A percentile compares a stretch with the other conserved stretches of the same genome.
Evolutionary conservation across 2,329 filamentous ascomycete genomes (phyloP).

Genomic region (Shiraia sp.): DNA sequence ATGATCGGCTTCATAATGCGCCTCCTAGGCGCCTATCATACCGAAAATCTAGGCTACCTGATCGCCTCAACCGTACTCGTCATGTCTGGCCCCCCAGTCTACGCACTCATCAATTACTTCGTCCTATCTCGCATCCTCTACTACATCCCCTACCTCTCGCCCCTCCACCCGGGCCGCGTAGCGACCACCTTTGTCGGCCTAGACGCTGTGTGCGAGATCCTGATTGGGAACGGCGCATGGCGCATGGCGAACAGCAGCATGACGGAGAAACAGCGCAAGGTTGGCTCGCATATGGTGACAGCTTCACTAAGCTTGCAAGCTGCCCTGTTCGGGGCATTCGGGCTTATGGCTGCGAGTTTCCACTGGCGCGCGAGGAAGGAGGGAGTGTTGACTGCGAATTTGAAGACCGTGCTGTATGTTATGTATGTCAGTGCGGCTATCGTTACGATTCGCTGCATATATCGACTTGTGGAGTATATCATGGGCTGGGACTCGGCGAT

Average conservation of each 20-base stretch:
- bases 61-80: conserved; percentile 49
- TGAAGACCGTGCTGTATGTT: conserved; percentile 50
- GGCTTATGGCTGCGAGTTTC: conserved; percentile 52
- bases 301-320: conserved; percentile 56
- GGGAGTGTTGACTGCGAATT: conserved; percentile 48
- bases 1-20: conserved; percentile 60
- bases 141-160: conserved; percentile 64
- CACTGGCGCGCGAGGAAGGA: conserved; percentile 48
- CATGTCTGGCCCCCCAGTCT: conserved; percentile 55
- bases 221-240: conserved; percentile 58
- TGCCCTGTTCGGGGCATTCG: conserved; percentile 55
- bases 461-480: conserved; percentile 57
- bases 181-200: conserved; percentile 62
- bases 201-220: conserved; percentile 55
- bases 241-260: conserved; percentile 48
- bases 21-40: conserved; percentile 57
- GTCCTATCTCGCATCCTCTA: conserved; percentile 63
- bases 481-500: conserved; percentile 41
- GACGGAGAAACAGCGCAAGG: conserved; percentile 41
- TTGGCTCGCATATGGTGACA: conserved; percentile 54
- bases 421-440: conserved; percentile 56
- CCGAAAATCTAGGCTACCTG: conserved; percentile 47
- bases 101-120: conserved; percentile 65
- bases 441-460: conserved; percentile 55
- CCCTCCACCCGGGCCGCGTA: conserved; percentile 61